A percentile compares a stretch with the other conserved stretches of the same genome.
These are phyloP conservation scores for Xylariaceae sp. DNA, from an alignment of 2,329 filamentous ascomycete species.

Conservation along the genomic window DNA sequence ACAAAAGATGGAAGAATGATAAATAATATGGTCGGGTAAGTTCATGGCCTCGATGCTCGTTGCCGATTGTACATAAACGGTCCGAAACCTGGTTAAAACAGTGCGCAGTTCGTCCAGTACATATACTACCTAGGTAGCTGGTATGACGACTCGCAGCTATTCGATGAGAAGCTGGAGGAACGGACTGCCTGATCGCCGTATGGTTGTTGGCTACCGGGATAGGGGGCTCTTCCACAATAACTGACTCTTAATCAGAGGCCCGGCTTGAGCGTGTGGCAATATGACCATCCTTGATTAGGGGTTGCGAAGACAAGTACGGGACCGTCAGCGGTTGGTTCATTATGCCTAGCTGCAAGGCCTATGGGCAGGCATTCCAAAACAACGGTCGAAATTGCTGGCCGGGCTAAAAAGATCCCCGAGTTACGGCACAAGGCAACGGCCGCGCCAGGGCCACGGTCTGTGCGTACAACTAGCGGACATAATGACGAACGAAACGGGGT, in stretches of 20 bases:
- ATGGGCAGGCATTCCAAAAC: neutral
- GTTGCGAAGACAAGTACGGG: neutral
- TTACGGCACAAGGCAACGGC: neutral
- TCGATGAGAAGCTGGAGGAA: too few relatives aligned
- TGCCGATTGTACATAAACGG: neutral
- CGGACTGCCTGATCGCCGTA: too few relatives aligned
- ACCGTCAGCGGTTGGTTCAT: neutral
- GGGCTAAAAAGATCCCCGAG: neutral
- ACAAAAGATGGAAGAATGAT: neutral
- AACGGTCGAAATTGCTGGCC: neutral
- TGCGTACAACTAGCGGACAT: neutral
- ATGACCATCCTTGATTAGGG: neutral
- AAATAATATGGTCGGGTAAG: neutral
- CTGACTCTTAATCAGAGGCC: too few relatives aligned
- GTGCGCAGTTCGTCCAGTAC: too few relatives aligned
- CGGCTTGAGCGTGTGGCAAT: neutral
- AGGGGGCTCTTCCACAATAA: too few relatives aligned
- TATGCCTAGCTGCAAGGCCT: neutral
- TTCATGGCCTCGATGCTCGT: neutral
- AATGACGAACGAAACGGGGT: neutral
- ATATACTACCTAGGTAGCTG: too few relatives aligned
- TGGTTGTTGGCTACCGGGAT: too few relatives aligned
- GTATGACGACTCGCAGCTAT: too few relatives aligned
- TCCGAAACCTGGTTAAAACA: too few relatives aligned
- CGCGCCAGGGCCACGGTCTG: neutral